Evolutionary conservation across 2,329 filamentous ascomycete genomes (phyloP), one percentile per base, ranked within the genome.

Genomic region (Colletotrichum sidae): DNA sequence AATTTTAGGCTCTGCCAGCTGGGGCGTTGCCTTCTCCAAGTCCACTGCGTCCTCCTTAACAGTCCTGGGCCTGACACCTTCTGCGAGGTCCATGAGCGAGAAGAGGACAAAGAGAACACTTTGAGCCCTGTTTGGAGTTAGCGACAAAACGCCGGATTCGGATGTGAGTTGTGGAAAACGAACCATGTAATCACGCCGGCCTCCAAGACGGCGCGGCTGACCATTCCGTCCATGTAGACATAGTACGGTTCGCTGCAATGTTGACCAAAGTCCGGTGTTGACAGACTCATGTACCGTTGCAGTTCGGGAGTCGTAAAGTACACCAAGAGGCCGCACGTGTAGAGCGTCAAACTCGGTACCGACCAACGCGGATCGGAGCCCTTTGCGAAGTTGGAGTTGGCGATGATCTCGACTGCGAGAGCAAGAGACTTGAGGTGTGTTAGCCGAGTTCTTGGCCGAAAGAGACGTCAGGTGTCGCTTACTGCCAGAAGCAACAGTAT

Each of bases 281-380:
- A 34, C 8, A 54, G 39, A 12, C 12, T 12, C 13, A 45, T 25
- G 41, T 55, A n/a, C 15, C 17, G 53, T n/a, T 35, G 25, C 6
- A 37, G 13, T n/a, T 55, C 41, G 11, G 41, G 41, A 0, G 37
- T 17, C 12, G 53, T n/a, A 17, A 46, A 6, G 41, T 38, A 46
- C 13, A 15, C 8, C 11, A 15, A 55, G 37, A 46, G 42, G 12
- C 53, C 41, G 13, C 37, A 10, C 8, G 53, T 55, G 10, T 34
- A 55, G n/a, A 37, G 17, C 10, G 33, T 42, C 25, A 55, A 34
- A 9, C 53, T 55, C 6, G 38, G n/a, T 5, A 46, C 53, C n/a
- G 53, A 55, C 38, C 25, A 15, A 10, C 53, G 53, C 13, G 41
- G 53, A 46, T 55, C 53, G 8, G 41, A 45, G n/a, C 41, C 41